Base-by-base conservation (phyloP, 2,329 filamentous ascomycete species). In the Macrophomina tecta region DNA sequence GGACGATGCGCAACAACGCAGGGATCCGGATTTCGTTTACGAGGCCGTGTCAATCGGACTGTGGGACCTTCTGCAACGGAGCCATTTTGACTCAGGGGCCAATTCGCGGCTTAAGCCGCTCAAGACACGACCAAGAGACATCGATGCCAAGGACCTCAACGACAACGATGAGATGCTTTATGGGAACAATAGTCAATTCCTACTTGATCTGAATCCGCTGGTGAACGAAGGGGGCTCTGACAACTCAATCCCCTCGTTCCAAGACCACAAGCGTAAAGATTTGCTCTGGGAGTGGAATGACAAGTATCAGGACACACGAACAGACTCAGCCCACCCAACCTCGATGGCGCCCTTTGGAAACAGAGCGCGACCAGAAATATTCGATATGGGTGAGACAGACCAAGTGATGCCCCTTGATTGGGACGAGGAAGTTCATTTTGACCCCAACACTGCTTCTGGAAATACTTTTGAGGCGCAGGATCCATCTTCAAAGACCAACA, bases 11-110 rank as follows among this genome's bases (percentile, higher is more conserved):
- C 61, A 45, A 32, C 61, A 18, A 16, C 7, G 32, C 48, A 40
- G 51, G 49, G 49, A 45, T 45, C 23, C 48, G 38, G 34, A 64
- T 12, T 36, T 32, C 30, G 61, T 45, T 28, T 66, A 60, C 36
- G 45, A 66, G 40, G 48, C 64, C 28, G 45, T 46, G 5, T 66
- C 64, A 2, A 46, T 56, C 28, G 53, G 48, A 8, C 18, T 67
- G 28, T 69, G 67, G 67, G 48, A 56, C 34, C 63, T 65, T 48
- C 23, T 69, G 42, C 65, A 67, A 49, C 52, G 49, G 51, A 46
- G 38, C 18, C 16, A 56, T 11, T 69, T 67, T 49, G 67, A 67
- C n/a, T 55, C 64, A 28, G 56, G 51, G 28, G 60, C 65, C 38
- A 18, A 46, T 16, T 48, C 38, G 52, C 65, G 61, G 28, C 51